phyloP scores from a whole-genome alignment of 345 rosid genomes.

The Raphanus sativus region DNA sequence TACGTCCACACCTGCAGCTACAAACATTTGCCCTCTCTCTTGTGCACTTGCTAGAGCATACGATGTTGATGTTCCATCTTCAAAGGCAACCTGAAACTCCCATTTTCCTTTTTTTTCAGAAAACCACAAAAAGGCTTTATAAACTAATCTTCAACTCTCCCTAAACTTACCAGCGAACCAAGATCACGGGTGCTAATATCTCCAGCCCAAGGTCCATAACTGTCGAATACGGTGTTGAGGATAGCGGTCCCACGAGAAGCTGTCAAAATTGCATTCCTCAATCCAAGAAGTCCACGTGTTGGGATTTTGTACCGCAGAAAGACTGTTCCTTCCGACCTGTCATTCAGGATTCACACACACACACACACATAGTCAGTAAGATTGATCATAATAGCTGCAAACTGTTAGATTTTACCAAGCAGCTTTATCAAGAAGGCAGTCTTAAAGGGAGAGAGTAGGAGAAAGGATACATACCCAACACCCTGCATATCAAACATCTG shows the following conservation, averaged over 20 bases:
- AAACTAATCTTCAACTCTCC: slow-evolving; percentile 9
- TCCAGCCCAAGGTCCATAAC: slow-evolving; percentile 94
- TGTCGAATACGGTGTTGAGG: slow-evolving; percentile 84
- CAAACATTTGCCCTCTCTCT: slow-evolving; percentile 94
- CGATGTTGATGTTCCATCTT: slow-evolving; percentile 81
- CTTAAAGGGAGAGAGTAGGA: slow-evolving; percentile 15
- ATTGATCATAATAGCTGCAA: neutral
- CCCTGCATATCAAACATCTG: slow-evolving; percentile 95
- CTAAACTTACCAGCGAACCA: slow-evolving; percentile 81
- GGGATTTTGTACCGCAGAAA: slow-evolving; percentile 83
- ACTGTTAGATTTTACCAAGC: neutral
- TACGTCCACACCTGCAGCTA: slow-evolving; percentile 73
- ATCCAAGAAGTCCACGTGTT: slow-evolving; percentile 96
- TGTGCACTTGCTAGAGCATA: slow-evolving; percentile 86
- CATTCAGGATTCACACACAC: slow-evolving; percentile 22
- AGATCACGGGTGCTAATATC: slow-evolving; percentile 82
- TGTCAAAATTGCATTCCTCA: slow-evolving; percentile 94
- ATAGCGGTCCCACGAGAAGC: slow-evolving; percentile 97
- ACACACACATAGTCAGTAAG: slow-evolving; percentile 7
- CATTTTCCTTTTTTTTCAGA: slow-evolving; percentile 8
- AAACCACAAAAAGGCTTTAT: neutral
- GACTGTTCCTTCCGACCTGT: slow-evolving; percentile 83
- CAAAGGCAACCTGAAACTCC: slow-evolving; percentile 79
- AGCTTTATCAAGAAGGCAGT: neutral
- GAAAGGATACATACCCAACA: slow-evolving; percentile 57